phyloP scores from a whole-genome alignment of 2,329 filamentous ascomycete genomes.

The Epicoccum nigrum region DNA sequence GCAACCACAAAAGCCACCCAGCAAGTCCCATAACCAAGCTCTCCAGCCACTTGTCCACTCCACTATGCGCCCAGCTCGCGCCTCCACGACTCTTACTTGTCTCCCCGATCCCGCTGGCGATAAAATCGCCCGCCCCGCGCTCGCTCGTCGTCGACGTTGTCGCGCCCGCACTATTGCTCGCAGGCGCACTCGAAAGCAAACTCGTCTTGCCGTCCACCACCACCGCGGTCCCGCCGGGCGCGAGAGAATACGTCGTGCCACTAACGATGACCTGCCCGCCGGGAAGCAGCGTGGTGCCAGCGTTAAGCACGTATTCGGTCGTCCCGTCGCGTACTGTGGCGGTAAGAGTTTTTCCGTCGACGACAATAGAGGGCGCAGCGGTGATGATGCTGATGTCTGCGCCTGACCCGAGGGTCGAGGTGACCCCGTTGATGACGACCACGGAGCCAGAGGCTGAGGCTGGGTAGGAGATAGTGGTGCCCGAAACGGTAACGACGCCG shows the following conservation, averaged over 20 bases:
- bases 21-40: slow-evolving; percentile 32
- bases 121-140: slow-evolving; percentile 14
- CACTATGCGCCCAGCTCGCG: slow-evolving; percentile 1
- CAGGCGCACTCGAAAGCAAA: slow-evolving; percentile 29
- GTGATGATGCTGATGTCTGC: slow-evolving; percentile 19
- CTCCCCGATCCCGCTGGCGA: slow-evolving; percentile 12
- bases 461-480: slow-evolving; percentile 38
- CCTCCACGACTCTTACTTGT: slow-evolving; percentile 15
- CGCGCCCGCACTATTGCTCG: slow-evolving; percentile 35
- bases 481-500: slow-evolving; percentile 32
- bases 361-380: slow-evolving; percentile 30
- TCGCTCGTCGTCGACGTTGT: slow-evolving; percentile 23
- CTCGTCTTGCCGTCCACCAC: slow-evolving; percentile 44
- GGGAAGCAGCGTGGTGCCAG: slow-evolving; percentile 31
- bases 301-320: slow-evolving; percentile 31
- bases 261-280: slow-evolving; percentile 32
- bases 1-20: slow-evolving; percentile 36
- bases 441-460: slow-evolving; percentile 30
- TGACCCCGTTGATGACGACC: slow-evolving; percentile 36
- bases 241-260: slow-evolving; percentile 41
- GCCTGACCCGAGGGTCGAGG: slow-evolving; percentile 25
- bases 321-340: slow-evolving; percentile 33
- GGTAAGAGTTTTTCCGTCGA: slow-evolving; percentile 37
- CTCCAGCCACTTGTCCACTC: slow-evolving; percentile 37
- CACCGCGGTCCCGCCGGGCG: slow-evolving; percentile 33